A percentile compares a stretch with the other conserved stretches of the same genome.
These are phyloP conservation scores for Lyophyllum semitale DNA, from an alignment of 768 basidiomycete species.

Conservation along the genomic window DNA sequence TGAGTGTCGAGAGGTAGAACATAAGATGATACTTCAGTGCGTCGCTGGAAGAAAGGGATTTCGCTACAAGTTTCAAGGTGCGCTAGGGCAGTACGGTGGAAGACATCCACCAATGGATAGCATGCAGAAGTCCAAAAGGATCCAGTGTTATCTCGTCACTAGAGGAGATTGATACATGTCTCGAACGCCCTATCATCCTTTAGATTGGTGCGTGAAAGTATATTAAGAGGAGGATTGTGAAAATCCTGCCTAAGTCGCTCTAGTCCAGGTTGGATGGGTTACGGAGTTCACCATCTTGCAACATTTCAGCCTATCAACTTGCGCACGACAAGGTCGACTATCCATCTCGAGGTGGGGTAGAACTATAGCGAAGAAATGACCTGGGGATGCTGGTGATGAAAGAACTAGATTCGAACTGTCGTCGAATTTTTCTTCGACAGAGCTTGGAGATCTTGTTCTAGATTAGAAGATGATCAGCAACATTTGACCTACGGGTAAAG, in stretches of 20 bases:
- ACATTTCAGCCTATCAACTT: not conserved
- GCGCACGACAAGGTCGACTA: not conserved
- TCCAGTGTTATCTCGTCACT: not conserved
- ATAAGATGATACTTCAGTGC: too few relatives aligned
- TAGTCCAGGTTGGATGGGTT: not conserved
- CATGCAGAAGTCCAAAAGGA: not conserved
- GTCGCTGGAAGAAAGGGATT: too few relatives aligned
- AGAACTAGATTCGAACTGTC: slow-evolving; percentile 53
- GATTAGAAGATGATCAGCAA: slow-evolving; percentile 6
- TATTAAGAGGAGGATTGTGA: not conserved
- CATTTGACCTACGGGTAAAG: not conserved
- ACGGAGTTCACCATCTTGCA: not conserved
- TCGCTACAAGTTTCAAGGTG: not conserved
- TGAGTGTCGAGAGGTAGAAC: too few relatives aligned
- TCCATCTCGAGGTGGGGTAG: not conserved
- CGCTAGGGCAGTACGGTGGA: not conserved
- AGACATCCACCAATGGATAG: not conserved
- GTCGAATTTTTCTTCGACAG: slow-evolving; percentile 68
- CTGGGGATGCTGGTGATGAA: not conserved
- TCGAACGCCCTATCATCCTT: not conserved
- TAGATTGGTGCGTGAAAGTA: not conserved
- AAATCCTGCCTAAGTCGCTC: not conserved
- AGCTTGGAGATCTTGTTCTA: slow-evolving; percentile 82
- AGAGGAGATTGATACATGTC: not conserved
- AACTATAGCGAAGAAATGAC: not conserved